Evolutionary conservation across 2,329 filamentous ascomycete genomes (phyloP).

Genomic region (Pezizomycotina sp.): DNA sequence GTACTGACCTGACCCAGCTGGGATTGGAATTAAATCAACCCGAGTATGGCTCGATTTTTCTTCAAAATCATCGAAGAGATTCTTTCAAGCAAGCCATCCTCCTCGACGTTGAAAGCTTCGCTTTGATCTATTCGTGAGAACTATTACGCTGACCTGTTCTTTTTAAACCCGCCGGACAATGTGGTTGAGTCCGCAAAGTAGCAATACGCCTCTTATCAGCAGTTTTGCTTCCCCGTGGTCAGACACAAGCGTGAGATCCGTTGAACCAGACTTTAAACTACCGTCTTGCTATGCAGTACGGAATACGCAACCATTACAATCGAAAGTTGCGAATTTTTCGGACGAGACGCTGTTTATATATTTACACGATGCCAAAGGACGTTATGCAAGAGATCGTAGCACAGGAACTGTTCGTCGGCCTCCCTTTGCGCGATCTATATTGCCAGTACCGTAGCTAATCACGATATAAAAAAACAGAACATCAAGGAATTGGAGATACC

Average conservation of each 20-base stretch:
- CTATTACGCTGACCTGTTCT: not conserved
- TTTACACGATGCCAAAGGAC: constrained; percentile 52
- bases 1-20: constrained; percentile 46
- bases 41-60: constrained; percentile 34
- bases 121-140: too few relatives aligned
- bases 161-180: not conserved
- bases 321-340: constrained; percentile 42
- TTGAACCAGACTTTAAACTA: constrained; percentile 47
- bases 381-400: constrained; percentile 50
- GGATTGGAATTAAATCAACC: constrained; percentile 47
- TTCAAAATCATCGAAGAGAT: constrained; percentile 4
- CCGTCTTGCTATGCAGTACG: constrained; percentile 48
- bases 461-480: constrained; percentile 17
- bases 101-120: too few relatives aligned
- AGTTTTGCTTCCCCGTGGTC: constrained; percentile 48
- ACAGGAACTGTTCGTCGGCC: constrained; percentile 36
- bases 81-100: constrained; percentile 17
- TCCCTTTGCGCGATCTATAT: not conserved
- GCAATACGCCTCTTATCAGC: constrained; percentile 38
- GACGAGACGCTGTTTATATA: constrained; percentile 53
- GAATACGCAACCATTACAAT: constrained; percentile 46
- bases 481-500: constrained; percentile 35
- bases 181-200: constrained; percentile 9
- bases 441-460: not conserved
- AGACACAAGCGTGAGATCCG: constrained; percentile 39